phyloP scores from a whole-genome alignment of 495 filamentous ascomycete genomes.

The Aspergillus cristatus region DNA sequence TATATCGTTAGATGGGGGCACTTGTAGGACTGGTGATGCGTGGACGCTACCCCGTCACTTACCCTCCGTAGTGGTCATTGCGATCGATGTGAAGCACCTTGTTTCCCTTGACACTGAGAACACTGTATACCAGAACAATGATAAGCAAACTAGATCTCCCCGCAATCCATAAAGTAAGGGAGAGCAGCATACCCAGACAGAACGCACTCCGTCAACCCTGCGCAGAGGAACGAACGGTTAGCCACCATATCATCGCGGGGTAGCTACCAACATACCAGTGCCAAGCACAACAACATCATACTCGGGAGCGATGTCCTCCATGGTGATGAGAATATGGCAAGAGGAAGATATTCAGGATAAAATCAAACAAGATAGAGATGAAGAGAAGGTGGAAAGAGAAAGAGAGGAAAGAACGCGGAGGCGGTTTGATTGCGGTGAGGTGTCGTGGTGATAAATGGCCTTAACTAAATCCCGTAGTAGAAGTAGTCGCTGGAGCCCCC shows the following conservation, averaged over 20 bases:
- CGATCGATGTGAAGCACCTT: slow-evolving; percentile 98
- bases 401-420: slow-evolving; percentile 3
- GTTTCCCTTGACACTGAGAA: slow-evolving; percentile 96
- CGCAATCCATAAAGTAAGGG: background rate
- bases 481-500: background rate
- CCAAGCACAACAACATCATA: slow-evolving; percentile 98
- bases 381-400: slow-evolving; percentile 1
- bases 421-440: slow-evolving; percentile 3
- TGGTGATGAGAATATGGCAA: slow-evolving; percentile 26
- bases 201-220: slow-evolving; percentile 96
- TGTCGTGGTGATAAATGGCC: background rate
- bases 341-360: too few species aligned
- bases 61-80: slow-evolving; percentile 99
- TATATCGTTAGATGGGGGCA: slow-evolving; percentile 17
- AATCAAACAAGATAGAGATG: slow-evolving; percentile 1
- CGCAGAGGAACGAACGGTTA: slow-evolving; percentile 26
- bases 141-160: background rate
- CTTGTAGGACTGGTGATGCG: slow-evolving; percentile 15
- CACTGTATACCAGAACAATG: slow-evolving; percentile 39
- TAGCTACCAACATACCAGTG: slow-evolving; percentile 59
- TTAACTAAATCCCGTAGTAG: background rate
- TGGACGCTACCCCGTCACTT: slow-evolving; percentile 29
- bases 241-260: slow-evolving; percentile 12
- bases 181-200: slow-evolving; percentile 68
- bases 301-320: slow-evolving; percentile 94